Conservation (phyloP, 305 asterid genomes). For the Fraxinus albicans region DNA sequence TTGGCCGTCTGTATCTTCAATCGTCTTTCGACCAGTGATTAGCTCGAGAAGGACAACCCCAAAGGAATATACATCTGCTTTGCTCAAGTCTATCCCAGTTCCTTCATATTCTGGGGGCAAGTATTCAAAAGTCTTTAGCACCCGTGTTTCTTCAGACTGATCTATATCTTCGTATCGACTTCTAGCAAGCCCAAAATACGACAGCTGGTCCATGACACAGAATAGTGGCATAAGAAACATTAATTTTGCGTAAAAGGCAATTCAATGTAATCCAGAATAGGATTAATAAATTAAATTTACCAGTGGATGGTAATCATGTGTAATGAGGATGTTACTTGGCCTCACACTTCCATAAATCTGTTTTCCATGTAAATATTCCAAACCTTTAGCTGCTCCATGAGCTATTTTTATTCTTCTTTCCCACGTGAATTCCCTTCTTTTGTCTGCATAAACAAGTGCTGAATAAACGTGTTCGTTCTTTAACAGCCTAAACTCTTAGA, state of each 20-base stretch:
- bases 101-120: conserved; percentile 61
- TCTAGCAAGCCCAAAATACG: conserved; percentile 41
- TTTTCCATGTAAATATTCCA: conserved; percentile 20
- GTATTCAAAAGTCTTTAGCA: conserved; percentile 50
- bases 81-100: conserved; percentile 48
- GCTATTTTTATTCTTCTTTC: conserved; percentile 29
- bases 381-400: conserved; percentile 24
- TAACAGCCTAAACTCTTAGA: conserved; percentile 36
- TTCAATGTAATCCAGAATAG: not conserved
- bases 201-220: conserved; percentile 30
- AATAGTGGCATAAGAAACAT: not conserved
- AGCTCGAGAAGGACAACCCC: conserved; percentile 67
- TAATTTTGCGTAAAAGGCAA: not conserved
- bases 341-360: conserved; percentile 22
- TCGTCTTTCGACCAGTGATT: conserved; percentile 57
- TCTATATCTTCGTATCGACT: conserved; percentile 43
- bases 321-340: conserved; percentile 33
- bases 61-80: conserved; percentile 59
- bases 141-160: conserved; percentile 36
- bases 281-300: conserved; percentile 14
- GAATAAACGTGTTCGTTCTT: conserved; percentile 37
- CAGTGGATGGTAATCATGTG: conserved; percentile 34
- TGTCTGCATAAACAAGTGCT: conserved; percentile 17
- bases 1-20: conserved; percentile 48
- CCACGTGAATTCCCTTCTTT: conserved; percentile 28